These are phyloP conservation scores for Gliomastix tumulicola DNA, from an alignment of 2,329 filamentous ascomycete species.

Conservation along the genomic window DNA sequence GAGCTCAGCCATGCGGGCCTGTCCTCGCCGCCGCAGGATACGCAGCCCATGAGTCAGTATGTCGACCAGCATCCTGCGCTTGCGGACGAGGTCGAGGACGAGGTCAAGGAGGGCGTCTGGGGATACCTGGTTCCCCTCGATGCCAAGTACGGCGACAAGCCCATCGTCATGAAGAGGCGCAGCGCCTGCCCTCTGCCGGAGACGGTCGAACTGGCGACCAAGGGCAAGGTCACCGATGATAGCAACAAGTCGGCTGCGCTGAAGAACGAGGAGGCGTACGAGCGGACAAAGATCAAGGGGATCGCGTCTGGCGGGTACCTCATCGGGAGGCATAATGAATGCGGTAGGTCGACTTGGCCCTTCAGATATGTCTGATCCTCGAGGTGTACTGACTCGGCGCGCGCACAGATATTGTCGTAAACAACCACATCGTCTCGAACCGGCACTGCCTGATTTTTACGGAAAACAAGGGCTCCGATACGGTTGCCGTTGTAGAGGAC, in stretches of 20 bases:
- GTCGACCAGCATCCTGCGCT: slow-evolving; percentile 64
- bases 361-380: background rate
- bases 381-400: too few species aligned
- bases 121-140: slow-evolving; percentile 86
- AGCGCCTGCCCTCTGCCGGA: slow-evolving; percentile 59
- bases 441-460: slow-evolving; percentile 67
- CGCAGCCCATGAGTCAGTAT: slow-evolving; percentile 60
- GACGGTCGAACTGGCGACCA: slow-evolving; percentile 23
- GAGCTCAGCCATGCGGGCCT: slow-evolving; percentile 37
- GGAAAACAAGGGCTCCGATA: slow-evolving; percentile 50
- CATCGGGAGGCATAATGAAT: slow-evolving; percentile 88
- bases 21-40: slow-evolving; percentile 59
- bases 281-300: slow-evolving; percentile 53
- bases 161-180: slow-evolving; percentile 65
- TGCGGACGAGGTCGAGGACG: slow-evolving; percentile 78
- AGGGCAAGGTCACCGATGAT: slow-evolving; percentile 29
- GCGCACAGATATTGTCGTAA: slow-evolving; percentile 57
- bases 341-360: slow-evolving; percentile 55
- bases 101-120: slow-evolving; percentile 83
- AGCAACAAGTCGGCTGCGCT: slow-evolving; percentile 39
- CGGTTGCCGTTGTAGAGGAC: slow-evolving; percentile 78
- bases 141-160: slow-evolving; percentile 59
- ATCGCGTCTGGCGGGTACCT: slow-evolving; percentile 76
- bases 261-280: slow-evolving; percentile 53
- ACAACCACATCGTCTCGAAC: slow-evolving; percentile 79